phyloP scores from a whole-genome alignment of 2,329 filamentous ascomycete genomes.

The Penicillium sumatraense region DNA sequence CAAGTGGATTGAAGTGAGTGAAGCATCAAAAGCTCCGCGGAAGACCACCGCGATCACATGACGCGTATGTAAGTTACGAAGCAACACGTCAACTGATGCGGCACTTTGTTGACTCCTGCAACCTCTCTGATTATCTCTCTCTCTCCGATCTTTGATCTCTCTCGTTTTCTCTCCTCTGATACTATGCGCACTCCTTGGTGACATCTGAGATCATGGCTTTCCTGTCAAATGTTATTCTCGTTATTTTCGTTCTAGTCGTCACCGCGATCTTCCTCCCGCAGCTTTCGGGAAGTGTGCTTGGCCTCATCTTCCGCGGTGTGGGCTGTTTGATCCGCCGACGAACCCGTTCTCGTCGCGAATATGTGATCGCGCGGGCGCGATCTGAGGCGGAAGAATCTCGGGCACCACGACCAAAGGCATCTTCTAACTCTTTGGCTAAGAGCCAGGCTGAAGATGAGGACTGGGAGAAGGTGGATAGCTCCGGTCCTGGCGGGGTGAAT shows the following conservation, averaged over 20 bases:
- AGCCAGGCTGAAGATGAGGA: slow-evolving; percentile 60
- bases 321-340: slow-evolving; percentile 68
- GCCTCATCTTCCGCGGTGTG: slow-evolving; percentile 46
- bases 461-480: slow-evolving; percentile 70
- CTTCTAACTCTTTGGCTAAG: slow-evolving; percentile 22
- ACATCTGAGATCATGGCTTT: slow-evolving; percentile 36
- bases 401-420: slow-evolving; percentile 29
- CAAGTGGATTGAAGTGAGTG: neutral
- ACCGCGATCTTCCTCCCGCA: slow-evolving; percentile 41
- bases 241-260: slow-evolving; percentile 37
- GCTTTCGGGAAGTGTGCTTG: slow-evolving; percentile 38
- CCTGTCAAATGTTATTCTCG: slow-evolving; percentile 36
- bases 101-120: slow-evolving; percentile 13
- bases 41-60: slow-evolving; percentile 23
- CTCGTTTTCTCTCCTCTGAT: slow-evolving; percentile 1
- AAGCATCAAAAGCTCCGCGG: slow-evolving; percentile 2
- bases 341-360: slow-evolving; percentile 64
- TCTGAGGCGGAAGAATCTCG: slow-evolving; percentile 47
- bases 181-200: slow-evolving; percentile 28
- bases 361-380: slow-evolving; percentile 55
- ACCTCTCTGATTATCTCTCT: too few species aligned
- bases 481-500: slow-evolving; percentile 52
- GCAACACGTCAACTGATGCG: slow-evolving; percentile 28
- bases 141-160: slow-evolving; percentile 5
- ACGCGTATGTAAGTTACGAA: slow-evolving; percentile 25